Percentiles rank a stretch among this genome's conserved stretches.
phyloP scores from a whole-genome alignment of 208 protist species.

The Eutreptiella sp. region DNA sequence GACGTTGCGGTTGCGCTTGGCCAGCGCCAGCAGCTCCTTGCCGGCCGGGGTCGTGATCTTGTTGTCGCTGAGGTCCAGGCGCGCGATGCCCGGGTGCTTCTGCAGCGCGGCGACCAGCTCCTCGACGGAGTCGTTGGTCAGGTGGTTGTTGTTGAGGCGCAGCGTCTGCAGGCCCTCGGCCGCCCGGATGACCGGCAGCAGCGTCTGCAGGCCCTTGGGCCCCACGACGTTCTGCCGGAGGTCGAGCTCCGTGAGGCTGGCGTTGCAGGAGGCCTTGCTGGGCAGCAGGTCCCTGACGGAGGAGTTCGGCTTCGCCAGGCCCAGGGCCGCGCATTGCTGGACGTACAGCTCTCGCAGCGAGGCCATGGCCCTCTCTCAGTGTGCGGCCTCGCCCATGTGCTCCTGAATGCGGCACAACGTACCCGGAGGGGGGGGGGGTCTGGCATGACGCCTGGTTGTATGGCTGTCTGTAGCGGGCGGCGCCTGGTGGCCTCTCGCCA shows the following conservation, averaged over 20 bases:
- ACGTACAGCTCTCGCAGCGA: too few relatives aligned
- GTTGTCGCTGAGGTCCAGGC: constrained; percentile 27
- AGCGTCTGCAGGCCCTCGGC: constrained; percentile 7
- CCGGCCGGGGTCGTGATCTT: constrained; percentile 15
- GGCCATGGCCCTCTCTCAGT: too few relatives aligned
- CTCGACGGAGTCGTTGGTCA: background rate
- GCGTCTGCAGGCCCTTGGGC: background rate
- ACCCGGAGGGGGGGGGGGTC: too few relatives aligned
- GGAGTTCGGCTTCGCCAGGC: constrained; percentile 22
- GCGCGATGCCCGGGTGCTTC: constrained; percentile 5
- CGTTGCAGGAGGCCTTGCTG: background rate
- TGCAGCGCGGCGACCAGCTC: background rate
- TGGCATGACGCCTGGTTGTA: too few relatives aligned
- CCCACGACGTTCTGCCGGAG: constrained; percentile 25
- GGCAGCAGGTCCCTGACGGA: background rate
- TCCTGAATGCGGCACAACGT: too few relatives aligned
- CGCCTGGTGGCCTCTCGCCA: too few relatives aligned
- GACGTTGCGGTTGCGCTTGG: constrained; percentile 30
- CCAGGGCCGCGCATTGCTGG: constrained; percentile 4
- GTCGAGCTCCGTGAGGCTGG: constrained; percentile 1
- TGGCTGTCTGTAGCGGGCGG: too few relatives aligned
- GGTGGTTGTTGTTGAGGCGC: constrained; percentile 26
- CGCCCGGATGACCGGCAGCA: constrained; percentile 6
- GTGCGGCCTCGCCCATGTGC: too few relatives aligned
- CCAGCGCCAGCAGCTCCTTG: constrained; percentile 23